Evolutionary conservation across 129 eudicot species (phyloP).

Genomic region (Escallonia rubra): DNA sequence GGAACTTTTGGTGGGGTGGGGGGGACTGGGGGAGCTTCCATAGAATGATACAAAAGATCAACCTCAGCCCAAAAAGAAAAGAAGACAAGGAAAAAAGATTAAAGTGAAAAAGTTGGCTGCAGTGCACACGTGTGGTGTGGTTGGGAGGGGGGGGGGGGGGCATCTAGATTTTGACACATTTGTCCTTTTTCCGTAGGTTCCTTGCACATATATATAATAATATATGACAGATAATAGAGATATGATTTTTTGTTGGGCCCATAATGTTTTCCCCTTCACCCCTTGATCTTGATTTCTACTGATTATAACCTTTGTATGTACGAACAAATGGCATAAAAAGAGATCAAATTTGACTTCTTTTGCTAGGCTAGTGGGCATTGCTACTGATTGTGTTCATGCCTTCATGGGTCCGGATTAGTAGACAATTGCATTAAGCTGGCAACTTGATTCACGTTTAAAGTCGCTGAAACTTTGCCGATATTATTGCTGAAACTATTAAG

Average conservation of each 20-base stretch:
- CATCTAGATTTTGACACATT: constrained; percentile 38
- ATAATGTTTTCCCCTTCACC: neutral
- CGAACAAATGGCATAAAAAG: neutral
- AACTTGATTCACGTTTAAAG: too few species aligned
- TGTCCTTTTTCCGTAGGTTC: constrained; percentile 24
- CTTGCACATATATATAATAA: neutral
- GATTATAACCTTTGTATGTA: constrained; percentile 1
- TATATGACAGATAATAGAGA: neutral
- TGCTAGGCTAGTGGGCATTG: constrained; percentile 12
- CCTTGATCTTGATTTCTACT: neutral
- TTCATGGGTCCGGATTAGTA: too few species aligned
- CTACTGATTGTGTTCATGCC: too few species aligned
- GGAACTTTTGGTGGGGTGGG: constrained; percentile 4
- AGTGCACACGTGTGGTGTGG: constrained; percentile 59
- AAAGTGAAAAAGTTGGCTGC: constrained; percentile 19
- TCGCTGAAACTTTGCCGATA: too few species aligned
- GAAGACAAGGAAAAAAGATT: neutral
- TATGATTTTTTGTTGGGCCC: neutral
- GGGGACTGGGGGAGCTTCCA: neutral
- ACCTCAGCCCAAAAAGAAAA: neutral
- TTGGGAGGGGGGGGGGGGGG: neutral
- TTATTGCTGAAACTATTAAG: too few species aligned
- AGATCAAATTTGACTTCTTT: constrained; percentile 1
- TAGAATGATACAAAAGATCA: constrained; percentile 4
- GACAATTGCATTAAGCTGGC: too few species aligned